phyloP scores from a whole-genome alignment of 441 rosid species.

The Pelargonium australe region DNA sequence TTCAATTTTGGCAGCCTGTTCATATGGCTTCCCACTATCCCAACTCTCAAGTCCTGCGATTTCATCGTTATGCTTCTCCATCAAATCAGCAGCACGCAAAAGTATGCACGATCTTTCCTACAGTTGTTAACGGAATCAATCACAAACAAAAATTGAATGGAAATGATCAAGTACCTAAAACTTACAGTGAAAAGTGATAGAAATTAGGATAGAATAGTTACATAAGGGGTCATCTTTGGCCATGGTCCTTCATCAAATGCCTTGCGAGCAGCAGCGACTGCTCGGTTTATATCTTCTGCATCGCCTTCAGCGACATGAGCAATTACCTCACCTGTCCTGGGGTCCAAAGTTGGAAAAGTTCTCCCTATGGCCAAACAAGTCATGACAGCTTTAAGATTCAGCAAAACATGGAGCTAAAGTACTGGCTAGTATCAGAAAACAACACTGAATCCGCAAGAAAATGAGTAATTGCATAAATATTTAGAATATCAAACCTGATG shows the following conservation, averaged over 20 bases:
- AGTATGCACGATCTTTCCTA: slow-evolving; percentile 48
- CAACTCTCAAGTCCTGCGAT: slow-evolving; percentile 52
- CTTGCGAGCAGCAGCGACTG: slow-evolving; percentile 48
- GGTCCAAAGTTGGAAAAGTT: slow-evolving; percentile 55
- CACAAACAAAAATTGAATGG: neutral
- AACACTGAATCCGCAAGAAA: no score
- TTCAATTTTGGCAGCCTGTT: slow-evolving; percentile 52
- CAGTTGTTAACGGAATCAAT: slow-evolving; percentile 28
- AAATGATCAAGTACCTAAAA: neutral
- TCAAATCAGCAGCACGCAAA: slow-evolving; percentile 46
- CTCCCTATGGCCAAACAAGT: slow-evolving; percentile 34
- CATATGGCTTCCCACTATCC: slow-evolving; percentile 78
- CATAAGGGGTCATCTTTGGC: neutral
- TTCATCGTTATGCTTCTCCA: slow-evolving; percentile 50
- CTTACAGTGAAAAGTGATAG: neutral
- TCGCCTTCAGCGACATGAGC: slow-evolving; percentile 66
- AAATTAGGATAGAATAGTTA: neutral
- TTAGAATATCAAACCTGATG: slow-evolving; percentile 27
- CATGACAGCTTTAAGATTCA: no score
- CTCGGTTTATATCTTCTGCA: slow-evolving; percentile 51
- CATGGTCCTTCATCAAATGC: slow-evolving; percentile 38
- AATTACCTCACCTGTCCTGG: slow-evolving; percentile 51
- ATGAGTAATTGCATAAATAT: no score
- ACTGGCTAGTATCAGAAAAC: no score
- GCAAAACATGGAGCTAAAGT: neutral